Base-by-base conservation (phyloP, 2,329 filamentous ascomycete genomes). In the Epichloe aotearoae region DNA sequence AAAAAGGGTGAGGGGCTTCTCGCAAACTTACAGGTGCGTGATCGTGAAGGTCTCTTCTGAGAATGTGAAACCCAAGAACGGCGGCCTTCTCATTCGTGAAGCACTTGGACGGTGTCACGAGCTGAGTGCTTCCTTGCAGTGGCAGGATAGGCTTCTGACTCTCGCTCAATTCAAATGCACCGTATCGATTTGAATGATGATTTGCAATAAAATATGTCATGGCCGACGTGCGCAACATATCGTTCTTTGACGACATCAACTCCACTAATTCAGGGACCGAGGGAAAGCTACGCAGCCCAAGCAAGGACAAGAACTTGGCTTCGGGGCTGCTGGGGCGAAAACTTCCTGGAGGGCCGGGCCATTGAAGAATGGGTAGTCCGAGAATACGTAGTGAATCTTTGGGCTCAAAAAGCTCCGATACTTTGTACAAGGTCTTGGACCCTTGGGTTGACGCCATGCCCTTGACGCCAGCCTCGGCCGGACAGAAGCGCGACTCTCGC, bases 171-270 rank as follows among this genome's bases (percentile, higher is more conserved):
- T 82, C 76, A 62, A 80, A 87, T 2, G 70, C 68, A 1, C 70
- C 75, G 64, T 98, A 97, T 1, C 79, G 78, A 59, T 96, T 88
- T 33, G 76, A 76, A 55, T 87, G 82, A 63, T 91, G 84, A 59
- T 91, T 86, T 33, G 79, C 75, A 50, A 95, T 79, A 64, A 89
- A 95, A 65, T 95, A 97, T 2, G 77, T 76, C 73, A 95, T 80
- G 0, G 88, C 79, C 51, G 79, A 80, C 42, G 80, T 75, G 54
- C 89, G 80, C 39, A 88, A 68, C 8, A 63, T 59, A 54, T 72
- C 56, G 65, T 82, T 65, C 61, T 80, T 56, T 64, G 78, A 80
- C 34, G 82, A 75, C 76, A 96, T 89, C 64, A 94, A 82, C 5
- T 83, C 76, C 3, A 95, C 76, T 8, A 98, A 72, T 53, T 91